Base-by-base conservation (phyloP, 2,329 filamentous ascomycete species). In the Pseudogymnoascus sp. region DNA sequence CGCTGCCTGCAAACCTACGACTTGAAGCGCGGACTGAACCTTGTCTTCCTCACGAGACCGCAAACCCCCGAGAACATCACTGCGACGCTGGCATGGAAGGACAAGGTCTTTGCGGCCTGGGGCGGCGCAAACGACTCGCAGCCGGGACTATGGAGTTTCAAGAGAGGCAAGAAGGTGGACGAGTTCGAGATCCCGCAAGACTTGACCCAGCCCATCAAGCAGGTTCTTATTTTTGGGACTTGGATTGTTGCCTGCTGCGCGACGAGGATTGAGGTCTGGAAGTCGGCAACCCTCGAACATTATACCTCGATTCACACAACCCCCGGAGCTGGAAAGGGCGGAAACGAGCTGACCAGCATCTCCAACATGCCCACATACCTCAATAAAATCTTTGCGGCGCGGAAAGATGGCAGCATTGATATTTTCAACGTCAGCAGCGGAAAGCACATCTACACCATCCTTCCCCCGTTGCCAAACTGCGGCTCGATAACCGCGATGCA, bases 381-480 rank as follows among this genome's bases (percentile, higher is more conserved):
- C 65, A 99, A 99, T 80, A 99, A 99, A 76, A 84, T 99, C 50
- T 91, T 97, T 68, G 89, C 91, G 2, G 96, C 91, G 9, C 87
- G 91, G 70, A 84, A 84, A 67, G 92, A 99, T 74, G 95, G 95
- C 6, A 89, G 87, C 75, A 87, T 97, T 8, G 95, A 99, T 73
- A 96, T 99, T 61, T 99, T 95, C 93, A 99, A 99, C 73, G 80
- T 99, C 65, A 96, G 89, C 73, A 96, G 91, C 3, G 93, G 85
- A 59, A 96, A 96, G 75, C 81, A 97, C 62, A 85, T 99, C 28
- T 96, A 97, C 75, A 96, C 92, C 1, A 87, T 99, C 61, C 79
- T 95, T 13, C 90, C 95, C 0, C 87, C 90, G 0, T 83, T 84
- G 8, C 80, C 87, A 2, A 82, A 87, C 62, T 88, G 85, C 69